Evolutionary conservation across 2,329 filamentous ascomycete genomes (phyloP).

Genomic region (Bipolaris bicolor): DNA sequence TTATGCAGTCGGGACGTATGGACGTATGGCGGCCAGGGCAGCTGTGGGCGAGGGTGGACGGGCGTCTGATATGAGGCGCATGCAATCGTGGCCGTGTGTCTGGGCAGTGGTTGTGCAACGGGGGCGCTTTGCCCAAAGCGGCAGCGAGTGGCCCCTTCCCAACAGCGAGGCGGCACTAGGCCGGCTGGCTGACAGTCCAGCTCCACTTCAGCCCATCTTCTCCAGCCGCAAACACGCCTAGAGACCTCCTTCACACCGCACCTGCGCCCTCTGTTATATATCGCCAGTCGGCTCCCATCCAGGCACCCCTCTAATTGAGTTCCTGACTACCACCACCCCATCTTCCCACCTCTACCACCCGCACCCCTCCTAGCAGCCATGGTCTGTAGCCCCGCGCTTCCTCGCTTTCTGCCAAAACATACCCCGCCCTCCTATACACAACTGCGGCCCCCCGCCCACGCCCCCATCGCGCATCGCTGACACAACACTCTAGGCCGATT

Average conservation of each 20-base stretch:
- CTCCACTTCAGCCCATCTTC: constrained; percentile 28
- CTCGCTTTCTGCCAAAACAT: constrained; percentile 27
- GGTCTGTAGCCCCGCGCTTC: constrained; percentile 46
- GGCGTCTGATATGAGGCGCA: constrained; percentile 10
- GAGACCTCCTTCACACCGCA: constrained; percentile 27
- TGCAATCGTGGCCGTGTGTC: constrained; percentile 11
- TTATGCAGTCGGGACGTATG: too few relatives aligned
- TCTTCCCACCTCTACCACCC: not conserved
- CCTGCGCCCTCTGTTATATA: constrained; percentile 19
- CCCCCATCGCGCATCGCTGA: constrained; percentile 30
- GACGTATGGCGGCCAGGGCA: too few relatives aligned
- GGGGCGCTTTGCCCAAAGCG: constrained; percentile 19
- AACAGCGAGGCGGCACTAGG: constrained; percentile 26
- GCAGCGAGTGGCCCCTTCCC: constrained; percentile 20
- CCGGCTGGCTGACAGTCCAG: constrained; percentile 29
- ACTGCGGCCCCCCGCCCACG: constrained; percentile 20
- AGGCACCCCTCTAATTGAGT: not conserved
- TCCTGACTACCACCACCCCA: not conserved
- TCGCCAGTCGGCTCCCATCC: constrained; percentile 13
- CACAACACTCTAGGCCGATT: constrained; percentile 74
- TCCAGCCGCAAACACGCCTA: constrained; percentile 40
- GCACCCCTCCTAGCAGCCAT: constrained; percentile 36
- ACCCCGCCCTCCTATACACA: constrained; percentile 48
- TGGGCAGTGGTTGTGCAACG: constrained; percentile 8
- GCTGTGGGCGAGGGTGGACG: not conserved